Evolutionary conservation across 2,329 filamentous ascomycete species (phyloP), one percentile per base, ranked within the genome.

Genomic region (Botryosphaeria agaves): DNA sequence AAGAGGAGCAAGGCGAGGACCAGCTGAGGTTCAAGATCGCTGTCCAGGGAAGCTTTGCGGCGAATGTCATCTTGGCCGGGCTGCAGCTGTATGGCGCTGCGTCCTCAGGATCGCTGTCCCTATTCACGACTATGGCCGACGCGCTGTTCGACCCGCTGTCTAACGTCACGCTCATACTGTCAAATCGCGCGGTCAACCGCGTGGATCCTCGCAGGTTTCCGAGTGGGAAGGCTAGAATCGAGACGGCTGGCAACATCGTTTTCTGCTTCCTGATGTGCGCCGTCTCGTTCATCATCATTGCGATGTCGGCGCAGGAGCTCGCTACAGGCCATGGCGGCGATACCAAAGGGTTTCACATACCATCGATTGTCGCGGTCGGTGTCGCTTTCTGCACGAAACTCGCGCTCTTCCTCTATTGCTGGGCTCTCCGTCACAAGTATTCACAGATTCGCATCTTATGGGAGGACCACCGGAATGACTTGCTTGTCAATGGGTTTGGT

Each of bases 81-180:
- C 64, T 98, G 12, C 89, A 98, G 55, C 61, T 94, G 21, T 98
- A 91, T 49, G 89, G 77, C 26, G 89, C 89, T 36, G 69, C 82
- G 27, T 72, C 79, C 0, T 93, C 85, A 0, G 74, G 78, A 28
- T 94, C 84, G n/a, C 68, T 95, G 20, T 93, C 87, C 4, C 72
- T 98, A 28, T 94, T 95, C 59, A 94, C 89, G 11, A 98, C 87
- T 38, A 92, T 92, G 80, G 87, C 85, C 11, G 89, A 98, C 54
- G 75, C 85, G 30, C 66, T 95, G 40, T 95, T 95, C 56, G 89
- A 95, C 48, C 89, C 84, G 6, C 49, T 91, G 45, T 87, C 79
- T 46, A 94, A 93, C 46, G 52, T 94, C 31, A 87, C 81, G 1
- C 66, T 95, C 9, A 83, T 95, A 34, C 55, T 93, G 21, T 83